These are phyloP conservation scores for Parsonsia alboflavescens DNA, from an alignment of 257 asterid species.

Conservation along the genomic window DNA sequence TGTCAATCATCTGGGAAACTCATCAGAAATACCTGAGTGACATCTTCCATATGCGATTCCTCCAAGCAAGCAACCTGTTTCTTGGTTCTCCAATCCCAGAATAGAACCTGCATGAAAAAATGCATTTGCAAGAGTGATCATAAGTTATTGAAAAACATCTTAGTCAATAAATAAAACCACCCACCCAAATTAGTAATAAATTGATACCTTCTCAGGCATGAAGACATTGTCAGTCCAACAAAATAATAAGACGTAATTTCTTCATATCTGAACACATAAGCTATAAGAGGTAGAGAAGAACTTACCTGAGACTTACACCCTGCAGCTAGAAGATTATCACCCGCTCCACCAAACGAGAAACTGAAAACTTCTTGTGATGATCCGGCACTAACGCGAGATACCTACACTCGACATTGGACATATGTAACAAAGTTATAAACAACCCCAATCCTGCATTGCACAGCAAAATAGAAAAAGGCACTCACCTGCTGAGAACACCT, in stretches of 20 bases:
- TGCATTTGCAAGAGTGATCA: not conserved
- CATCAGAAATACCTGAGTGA: conserved; percentile 67
- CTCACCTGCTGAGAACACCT: conserved; percentile 75
- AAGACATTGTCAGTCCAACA: not conserved
- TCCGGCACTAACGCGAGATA: conserved; percentile 54
- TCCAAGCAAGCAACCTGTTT: conserved; percentile 74
- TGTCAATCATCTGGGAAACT: too few species aligned
- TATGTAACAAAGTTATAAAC: too few species aligned
- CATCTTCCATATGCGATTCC: conserved; percentile 89
- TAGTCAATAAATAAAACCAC: not conserved
- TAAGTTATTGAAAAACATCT: not conserved
- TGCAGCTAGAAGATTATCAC: conserved; percentile 67
- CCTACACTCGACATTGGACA: conserved; percentile 39
- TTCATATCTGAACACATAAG: not conserved
- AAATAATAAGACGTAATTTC: not conserved
- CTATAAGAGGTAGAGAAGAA: not conserved
- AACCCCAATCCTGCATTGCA: not conserved
- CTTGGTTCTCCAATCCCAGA: conserved; percentile 94
- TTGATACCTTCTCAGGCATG: too few species aligned
- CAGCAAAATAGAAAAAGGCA: not conserved
- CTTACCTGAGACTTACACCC: conserved; percentile 77
- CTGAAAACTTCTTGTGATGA: conserved; percentile 74
- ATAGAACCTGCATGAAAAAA: conserved; percentile 37
- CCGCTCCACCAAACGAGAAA: conserved; percentile 85
- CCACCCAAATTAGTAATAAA: not conserved